Conservation (phyloP, 305 asterid species). For the Ilex paraguariensis region DNA sequence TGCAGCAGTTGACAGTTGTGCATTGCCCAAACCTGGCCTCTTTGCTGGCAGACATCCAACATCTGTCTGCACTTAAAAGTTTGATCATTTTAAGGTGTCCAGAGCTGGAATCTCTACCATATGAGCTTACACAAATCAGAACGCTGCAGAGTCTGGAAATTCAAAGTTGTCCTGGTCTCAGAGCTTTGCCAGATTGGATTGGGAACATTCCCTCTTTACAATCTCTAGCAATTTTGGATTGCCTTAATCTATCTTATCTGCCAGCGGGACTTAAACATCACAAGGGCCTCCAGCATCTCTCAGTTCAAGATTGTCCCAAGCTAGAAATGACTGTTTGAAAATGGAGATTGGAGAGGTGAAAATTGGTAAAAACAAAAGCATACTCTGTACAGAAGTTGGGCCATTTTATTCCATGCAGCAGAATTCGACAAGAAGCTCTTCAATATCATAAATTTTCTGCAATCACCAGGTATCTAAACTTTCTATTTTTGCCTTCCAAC, state of each 20-base stretch:
- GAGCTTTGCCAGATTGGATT: constrained; percentile 15
- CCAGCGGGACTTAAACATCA: constrained; percentile 3
- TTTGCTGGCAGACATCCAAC: constrained; percentile 10
- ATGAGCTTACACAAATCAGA: constrained; percentile 8
- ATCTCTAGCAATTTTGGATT: constrained; percentile 9
- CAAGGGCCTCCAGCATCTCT: not conserved
- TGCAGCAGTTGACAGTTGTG: constrained; percentile 23
- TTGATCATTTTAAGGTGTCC: constrained; percentile 16
- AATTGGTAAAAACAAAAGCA: not conserved
- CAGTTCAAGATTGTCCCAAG: not conserved
- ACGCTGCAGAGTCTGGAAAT: constrained; percentile 10
- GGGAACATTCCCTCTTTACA: constrained; percentile 11
- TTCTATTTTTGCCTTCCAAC: too few relatives aligned
- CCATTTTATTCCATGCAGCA: not conserved
- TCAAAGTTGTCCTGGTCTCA: constrained; percentile 9
- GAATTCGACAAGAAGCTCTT: not conserved
- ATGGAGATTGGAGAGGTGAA: not conserved
- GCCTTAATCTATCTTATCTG: constrained; percentile 7
- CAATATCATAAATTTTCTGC: too few relatives aligned
- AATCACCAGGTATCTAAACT: too few relatives aligned
- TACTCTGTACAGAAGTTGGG: not conserved
- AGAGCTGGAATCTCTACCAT: constrained; percentile 12
- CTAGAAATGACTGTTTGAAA: not conserved
- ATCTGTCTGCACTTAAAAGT: constrained; percentile 16
- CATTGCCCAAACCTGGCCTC: constrained; percentile 22